Evolutionary conservation across 2,329 filamentous ascomycete species (phyloP), one percentile per base, ranked within the genome.

Genomic region (Aspergillus sp.): DNA sequence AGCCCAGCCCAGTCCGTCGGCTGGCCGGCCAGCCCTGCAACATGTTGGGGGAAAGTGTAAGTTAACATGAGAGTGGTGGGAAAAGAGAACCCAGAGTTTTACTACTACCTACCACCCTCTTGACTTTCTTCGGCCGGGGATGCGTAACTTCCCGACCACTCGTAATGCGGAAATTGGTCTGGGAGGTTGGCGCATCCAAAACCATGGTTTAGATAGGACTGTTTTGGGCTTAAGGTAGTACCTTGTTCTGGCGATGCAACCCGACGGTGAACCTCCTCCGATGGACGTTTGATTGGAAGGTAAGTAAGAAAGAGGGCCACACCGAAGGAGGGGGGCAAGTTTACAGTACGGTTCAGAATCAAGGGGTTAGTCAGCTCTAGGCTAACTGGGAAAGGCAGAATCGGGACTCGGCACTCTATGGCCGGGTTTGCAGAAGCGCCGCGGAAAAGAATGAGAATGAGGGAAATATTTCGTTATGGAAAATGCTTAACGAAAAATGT

Each of bases 341-440:
- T 36, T 13, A 36, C 23, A 7, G 23, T 25, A 25, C 32, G 32
- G 32, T 36, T 36, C 32, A 36, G 25, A 30, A 50, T n/a, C 47
- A 50, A 50, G 47, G 25, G 49, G 48, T 58, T 58, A 58, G 56
- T 53, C 49, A 52, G 30, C 36, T 28, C 55, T 41, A 28, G 39
- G 30, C 55, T 8, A 28, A 28, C 25, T 39, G 48, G 32, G 36
- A 12, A 41, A 43, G 21, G 32, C 19, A 41, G 15, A 50, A 23
- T 45, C 41, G 41, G 41, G 41, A 45, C 41, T 45, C 41, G 41
- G 41, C 41, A 45, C 41, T 19, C 10, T 19, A 21, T 23, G 19
- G 19, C 41, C 41, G 41, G 23, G 17, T 23, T 45, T 45, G 41
- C 41, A 45, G 41, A 36, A 36, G 41, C 21, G 41, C 41, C 41